Evolutionary conservation across 371 early-diverging fungal genomes (phyloP).

Genomic region (Mortierella sp.): DNA sequence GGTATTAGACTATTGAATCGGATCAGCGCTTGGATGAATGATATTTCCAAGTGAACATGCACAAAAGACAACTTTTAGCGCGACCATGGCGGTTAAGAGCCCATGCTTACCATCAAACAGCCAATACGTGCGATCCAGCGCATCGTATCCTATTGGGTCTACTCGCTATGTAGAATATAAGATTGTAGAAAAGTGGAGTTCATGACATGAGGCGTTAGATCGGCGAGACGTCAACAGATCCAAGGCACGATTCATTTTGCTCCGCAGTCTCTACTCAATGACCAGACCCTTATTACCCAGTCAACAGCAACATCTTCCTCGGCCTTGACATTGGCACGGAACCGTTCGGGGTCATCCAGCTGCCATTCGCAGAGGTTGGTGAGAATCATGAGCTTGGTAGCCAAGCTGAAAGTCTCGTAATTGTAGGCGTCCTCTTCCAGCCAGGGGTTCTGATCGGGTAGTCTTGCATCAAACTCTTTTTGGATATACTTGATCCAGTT

Average conservation of each 20-base stretch:
- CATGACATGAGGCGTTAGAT: neutral
- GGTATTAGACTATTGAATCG: too few relatives aligned
- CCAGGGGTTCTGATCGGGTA: slow-evolving; percentile 41
- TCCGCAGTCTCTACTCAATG: neutral
- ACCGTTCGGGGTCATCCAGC: slow-evolving; percentile 71
- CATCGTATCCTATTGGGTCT: slow-evolving; percentile 78
- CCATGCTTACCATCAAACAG: slow-evolving; percentile 74
- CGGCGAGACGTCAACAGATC: neutral
- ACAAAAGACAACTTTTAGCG: too few relatives aligned
- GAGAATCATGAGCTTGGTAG: slow-evolving; percentile 59
- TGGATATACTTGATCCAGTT: slow-evolving; percentile 68
- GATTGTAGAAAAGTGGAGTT: neutral
- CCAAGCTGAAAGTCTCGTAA: slow-evolving; percentile 57
- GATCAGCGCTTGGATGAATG: too few relatives aligned
- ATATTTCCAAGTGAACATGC: too few relatives aligned
- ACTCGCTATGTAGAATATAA: slow-evolving; percentile 61
- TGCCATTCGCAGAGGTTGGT: slow-evolving; percentile 72
- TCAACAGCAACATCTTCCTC: slow-evolving; percentile 68
- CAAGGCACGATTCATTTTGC: neutral
- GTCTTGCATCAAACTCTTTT: slow-evolving; percentile 63
- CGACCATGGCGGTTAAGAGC: too few relatives aligned
- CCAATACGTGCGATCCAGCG: slow-evolving; percentile 75
- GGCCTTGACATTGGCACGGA: slow-evolving; percentile 63
- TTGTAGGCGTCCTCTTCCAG: slow-evolving; percentile 42
- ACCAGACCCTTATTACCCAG: slow-evolving; percentile 60